Evolutionary conservation across 257 asterid species (phyloP).

Genomic region (Solanum phureja): DNA sequence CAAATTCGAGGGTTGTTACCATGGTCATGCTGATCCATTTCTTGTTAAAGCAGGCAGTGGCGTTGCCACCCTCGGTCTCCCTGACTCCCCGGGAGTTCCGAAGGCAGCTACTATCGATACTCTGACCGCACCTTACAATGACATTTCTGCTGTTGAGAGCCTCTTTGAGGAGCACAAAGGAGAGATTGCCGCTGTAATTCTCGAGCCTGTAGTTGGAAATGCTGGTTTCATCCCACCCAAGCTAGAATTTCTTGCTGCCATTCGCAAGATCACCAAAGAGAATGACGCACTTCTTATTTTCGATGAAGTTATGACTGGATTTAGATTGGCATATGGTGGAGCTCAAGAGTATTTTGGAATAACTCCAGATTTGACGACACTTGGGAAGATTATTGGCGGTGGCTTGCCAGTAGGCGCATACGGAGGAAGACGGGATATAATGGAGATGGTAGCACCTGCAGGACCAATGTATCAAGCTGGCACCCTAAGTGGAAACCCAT

Average conservation of each 20-base stretch:
- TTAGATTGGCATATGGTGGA: constrained; percentile 84
- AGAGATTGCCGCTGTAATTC: constrained; percentile 67
- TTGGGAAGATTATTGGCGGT: constrained; percentile 97
- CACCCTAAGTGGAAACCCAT: constrained; percentile 90
- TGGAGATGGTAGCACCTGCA: constrained; percentile 99
- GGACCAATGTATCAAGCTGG: constrained; percentile 99
- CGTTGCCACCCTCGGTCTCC: constrained; percentile 95
- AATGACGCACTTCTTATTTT: constrained; percentile 64
- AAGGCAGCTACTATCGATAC: constrained; percentile 64
- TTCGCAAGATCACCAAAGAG: constrained; percentile 53
- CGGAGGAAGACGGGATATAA: constrained; percentile 91
- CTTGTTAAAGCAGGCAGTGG: constrained; percentile 99
- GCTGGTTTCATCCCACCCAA: constrained; percentile 84
- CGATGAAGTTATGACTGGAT: constrained; percentile 97
- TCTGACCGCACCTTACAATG: constrained; percentile 77
- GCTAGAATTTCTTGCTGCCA: constrained; percentile 56
- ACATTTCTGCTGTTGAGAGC: constrained; percentile 44
- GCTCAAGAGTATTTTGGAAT: constrained; percentile 95
- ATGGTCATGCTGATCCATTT: constrained; percentile 97
- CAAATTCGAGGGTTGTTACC: constrained; percentile 98
- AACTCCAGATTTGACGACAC: constrained; percentile 91
- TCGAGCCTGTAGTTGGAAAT: constrained; percentile 93
- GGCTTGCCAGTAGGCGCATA: constrained; percentile 98
- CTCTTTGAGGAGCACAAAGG: constrained; percentile 76
- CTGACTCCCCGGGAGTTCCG: constrained; percentile 99